Base-by-base conservation (phyloP, 768 basidiomycete species). In the Cyclocybe aegerita region DNA sequence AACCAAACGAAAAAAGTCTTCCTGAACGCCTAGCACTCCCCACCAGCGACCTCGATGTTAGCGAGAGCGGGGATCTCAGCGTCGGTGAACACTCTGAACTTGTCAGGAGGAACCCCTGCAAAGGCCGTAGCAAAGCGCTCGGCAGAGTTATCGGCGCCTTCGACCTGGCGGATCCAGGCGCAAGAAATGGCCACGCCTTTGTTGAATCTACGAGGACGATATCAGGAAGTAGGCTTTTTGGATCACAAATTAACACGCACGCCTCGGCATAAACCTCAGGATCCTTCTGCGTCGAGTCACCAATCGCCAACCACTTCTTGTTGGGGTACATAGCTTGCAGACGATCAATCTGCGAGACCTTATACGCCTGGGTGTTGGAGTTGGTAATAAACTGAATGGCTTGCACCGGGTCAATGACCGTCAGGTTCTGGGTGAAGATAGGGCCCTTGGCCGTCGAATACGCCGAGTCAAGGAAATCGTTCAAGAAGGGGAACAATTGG, bases 211-310 rank as follows among this genome's bases (percentile, higher is more conserved):
- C 1, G 15, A 3, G 9, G 3, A 12, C 4, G 43, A 9, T 38
- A 16, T 30, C 14, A 33, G 5, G 2, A 7, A 31, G 44, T 17
- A 38, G 29, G 14, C 31, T 17, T 37, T 37, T 15, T 11, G 11
- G 11, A 11, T 3, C 36, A 40, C 8, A 12, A 39, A 34, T 14
- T 2, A 36, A 16, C 72, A 43, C 48, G 6, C 57, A 76, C 74
- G 69, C 69, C 53, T 65, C 66, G 34, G 62, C 75, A 57, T 77
- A 76, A 8, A 68, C 71, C 55, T 77, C 75, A 3, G 75, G 74
- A 50, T 77, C 75, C 55, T 68, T 70, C 56, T 77, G 68, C 9
- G 73, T 74, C 9, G 75, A 77, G 57, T 77, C 75, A 7, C 75
- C 75, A 30, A 77, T 62, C 4, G 65, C 60, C 43, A 77, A 51